Evolutionary conservation across 371 early-diverging fungal species (phyloP), one percentile per base, ranked within the genome.

Genomic region (Choanephora cucurbitarum): DNA sequence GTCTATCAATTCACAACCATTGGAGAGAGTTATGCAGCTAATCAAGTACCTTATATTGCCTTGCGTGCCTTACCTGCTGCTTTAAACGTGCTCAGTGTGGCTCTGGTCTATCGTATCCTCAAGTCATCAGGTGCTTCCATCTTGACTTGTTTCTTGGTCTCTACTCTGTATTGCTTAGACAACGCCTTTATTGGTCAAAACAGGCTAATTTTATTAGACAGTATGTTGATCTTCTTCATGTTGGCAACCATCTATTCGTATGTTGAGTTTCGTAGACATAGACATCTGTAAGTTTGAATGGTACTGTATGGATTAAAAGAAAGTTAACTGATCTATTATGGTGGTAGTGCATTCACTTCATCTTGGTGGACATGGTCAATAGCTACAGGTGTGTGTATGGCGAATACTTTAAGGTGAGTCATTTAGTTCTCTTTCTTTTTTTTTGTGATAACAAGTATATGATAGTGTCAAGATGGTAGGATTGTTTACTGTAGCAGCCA

Each of bases 171-270:
- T 3, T 75, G 80, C 23, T 86, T 90, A 67, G 97, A 97, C 57
- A 97, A 93, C 66, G 82, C 89, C 4, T 75, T 96, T 54, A 82
- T 93, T 41, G 86, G 96, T 13, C 96, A 98, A 66, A 89, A 88
- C 44, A 81, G 97, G 21, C 69, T 94, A 52, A 97, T 97, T 24
- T 75, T 96, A 24, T 78, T 98, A 52, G 98, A 98, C 64, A 83
- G 93, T 21, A 86, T 89, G 54, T 69, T 98, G 42, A 79, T 97
- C 24, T 86, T 96, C 50, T 96, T 92, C 56, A 88, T 84, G 24
- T 82, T 88, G 0, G 65, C 81, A 44, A 84, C 93, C 0, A 66
- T 83, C 7, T 84, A 91, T 72, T 75, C 79, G 47, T 97, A 93
- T 91, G 71, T 85, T 45, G 75, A 82, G 57, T 97, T 96, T 62